A percentile compares a stretch with the other conserved stretches of the same genome.
These are phyloP conservation scores for Rosellinia necatrix DNA, from an alignment of 2,329 filamentous ascomycete genomes.

Conservation along the genomic window DNA sequence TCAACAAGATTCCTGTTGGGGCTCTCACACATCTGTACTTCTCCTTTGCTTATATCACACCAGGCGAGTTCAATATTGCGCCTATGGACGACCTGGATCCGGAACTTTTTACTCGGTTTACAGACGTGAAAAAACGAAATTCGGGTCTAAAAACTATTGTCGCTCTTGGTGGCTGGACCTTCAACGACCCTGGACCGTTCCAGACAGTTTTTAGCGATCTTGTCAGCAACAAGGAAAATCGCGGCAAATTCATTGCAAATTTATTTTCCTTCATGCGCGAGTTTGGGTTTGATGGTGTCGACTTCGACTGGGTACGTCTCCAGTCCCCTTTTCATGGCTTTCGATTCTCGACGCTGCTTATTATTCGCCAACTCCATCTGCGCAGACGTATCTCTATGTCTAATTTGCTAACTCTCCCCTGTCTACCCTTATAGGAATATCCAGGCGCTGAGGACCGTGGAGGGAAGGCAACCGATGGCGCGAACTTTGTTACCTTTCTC, in stretches of 20 bases:
- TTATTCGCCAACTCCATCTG: too few relatives aligned
- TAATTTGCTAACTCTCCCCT: too few relatives aligned
- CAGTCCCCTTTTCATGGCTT: too few relatives aligned
- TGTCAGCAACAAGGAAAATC: constrained; percentile 11
- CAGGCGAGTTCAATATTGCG: constrained; percentile 35
- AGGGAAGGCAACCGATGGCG: constrained; percentile 26
- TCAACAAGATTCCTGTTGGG: constrained; percentile 43
- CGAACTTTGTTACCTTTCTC: constrained; percentile 31
- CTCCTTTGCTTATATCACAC: constrained; percentile 43
- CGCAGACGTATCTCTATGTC: too few relatives aligned
- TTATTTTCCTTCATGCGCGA: constrained; percentile 31
- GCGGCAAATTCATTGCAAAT: constrained; percentile 28
- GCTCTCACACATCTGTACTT: constrained; percentile 45
- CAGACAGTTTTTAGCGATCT: constrained; percentile 38
- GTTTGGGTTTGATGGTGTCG: constrained; percentile 35
- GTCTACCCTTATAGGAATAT: too few relatives aligned
- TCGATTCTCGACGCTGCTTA: too few relatives aligned
- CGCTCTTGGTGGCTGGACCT: constrained; percentile 49
- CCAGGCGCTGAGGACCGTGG: constrained; percentile 34
- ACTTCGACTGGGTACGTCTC: constrained; percentile 38
- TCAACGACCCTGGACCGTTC: constrained; percentile 39
- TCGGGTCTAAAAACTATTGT: constrained; percentile 40
- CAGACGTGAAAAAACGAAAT: constrained; percentile 38
- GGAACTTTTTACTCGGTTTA: constrained; percentile 34
- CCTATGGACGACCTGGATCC: constrained; percentile 34